Percentiles rank a stretch among this genome's conserved stretches.
These are phyloP conservation scores for Suillus plorans DNA, from an alignment of 768 basidiomycete genomes.

Conservation along the genomic window DNA sequence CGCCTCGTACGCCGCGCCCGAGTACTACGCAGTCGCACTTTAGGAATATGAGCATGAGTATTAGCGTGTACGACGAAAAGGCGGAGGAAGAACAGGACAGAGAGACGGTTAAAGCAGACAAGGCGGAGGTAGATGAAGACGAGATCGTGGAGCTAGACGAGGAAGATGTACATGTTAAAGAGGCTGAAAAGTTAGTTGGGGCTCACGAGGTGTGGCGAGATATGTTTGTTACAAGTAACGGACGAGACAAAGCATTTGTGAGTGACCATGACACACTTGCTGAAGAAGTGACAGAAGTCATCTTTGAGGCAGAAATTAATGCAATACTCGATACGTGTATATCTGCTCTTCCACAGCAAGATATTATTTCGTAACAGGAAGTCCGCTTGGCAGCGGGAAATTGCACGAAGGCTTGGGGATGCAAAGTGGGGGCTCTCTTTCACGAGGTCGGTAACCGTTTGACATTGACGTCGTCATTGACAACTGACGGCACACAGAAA, in stretches of 20 bases:
- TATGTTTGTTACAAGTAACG: slow-evolving; percentile 72
- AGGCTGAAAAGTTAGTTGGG: slow-evolving; percentile 47
- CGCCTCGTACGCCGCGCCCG: slow-evolving; percentile 68
- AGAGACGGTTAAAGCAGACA: slow-evolving; percentile 18
- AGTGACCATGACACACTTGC: slow-evolving; percentile 27
- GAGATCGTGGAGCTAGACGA: slow-evolving; percentile 48
- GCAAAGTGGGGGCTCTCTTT: slow-evolving; percentile 64
- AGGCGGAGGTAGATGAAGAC: slow-evolving; percentile 25
- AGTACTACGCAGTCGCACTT: slow-evolving; percentile 30
- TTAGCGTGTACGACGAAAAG: slow-evolving; percentile 42
- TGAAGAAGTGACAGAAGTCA: slow-evolving; percentile 5
- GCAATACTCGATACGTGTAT: slow-evolving; percentile 78
- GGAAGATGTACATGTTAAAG: slow-evolving; percentile 45
- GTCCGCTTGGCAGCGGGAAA: slow-evolving; percentile 51
- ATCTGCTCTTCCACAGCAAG: slow-evolving; percentile 66
- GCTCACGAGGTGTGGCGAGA: slow-evolving; percentile 79
- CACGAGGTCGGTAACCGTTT: slow-evolving; percentile 51
- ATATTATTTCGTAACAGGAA: slow-evolving; percentile 45
- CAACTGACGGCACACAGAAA: slow-evolving; percentile 48
- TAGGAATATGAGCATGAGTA: slow-evolving; percentile 13
- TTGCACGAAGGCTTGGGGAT: slow-evolving; percentile 60
- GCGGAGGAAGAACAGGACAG: slow-evolving; percentile 32
- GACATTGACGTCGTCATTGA: slow-evolving; percentile 6
- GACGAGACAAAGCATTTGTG: slow-evolving; percentile 85
- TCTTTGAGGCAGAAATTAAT: slow-evolving; percentile 66